Evolutionary conservation across 2,329 filamentous ascomycete species (phyloP).

Genomic region (Akanthomyces muscarius): DNA sequence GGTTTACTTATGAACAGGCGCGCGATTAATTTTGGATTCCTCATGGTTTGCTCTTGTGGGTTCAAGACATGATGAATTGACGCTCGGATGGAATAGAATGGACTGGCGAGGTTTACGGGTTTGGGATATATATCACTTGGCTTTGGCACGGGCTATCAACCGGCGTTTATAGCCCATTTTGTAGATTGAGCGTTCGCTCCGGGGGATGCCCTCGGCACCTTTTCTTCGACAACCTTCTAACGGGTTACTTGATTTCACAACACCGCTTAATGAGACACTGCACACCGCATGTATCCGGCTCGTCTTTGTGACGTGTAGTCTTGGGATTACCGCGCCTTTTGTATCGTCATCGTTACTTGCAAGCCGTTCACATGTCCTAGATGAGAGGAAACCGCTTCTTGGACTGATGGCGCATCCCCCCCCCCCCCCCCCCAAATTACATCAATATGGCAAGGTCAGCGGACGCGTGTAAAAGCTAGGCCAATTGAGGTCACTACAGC

Average conservation of each 20-base stretch:
- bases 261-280: constrained; percentile 9
- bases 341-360: too few relatives aligned
- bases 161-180: constrained; percentile 28
- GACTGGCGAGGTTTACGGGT: constrained; percentile 21
- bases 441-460: too few relatives aligned
- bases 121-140: constrained; percentile 29
- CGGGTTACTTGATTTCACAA: constrained; percentile 1
- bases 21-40: constrained; percentile 15
- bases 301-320: background rate
- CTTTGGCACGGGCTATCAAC: constrained; percentile 21
- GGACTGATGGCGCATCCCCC: too few relatives aligned
- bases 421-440: too few relatives aligned
- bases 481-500: too few relatives aligned
- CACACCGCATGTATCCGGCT: background rate
- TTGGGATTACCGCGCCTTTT: background rate
- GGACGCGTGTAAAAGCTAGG: too few relatives aligned
- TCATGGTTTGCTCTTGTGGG: constrained; percentile 8
- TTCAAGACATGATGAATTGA: constrained; percentile 13
- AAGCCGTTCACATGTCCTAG: too few relatives aligned
- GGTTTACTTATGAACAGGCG: constrained; percentile 5
- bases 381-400: too few relatives aligned
- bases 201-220: constrained; percentile 13
- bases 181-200: constrained; percentile 21
- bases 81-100: constrained; percentile 25
- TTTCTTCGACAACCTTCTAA: background rate